Base-by-base conservation (phyloP, 78 protist genomes). In the Dictyostelium purpureum region DNA sequence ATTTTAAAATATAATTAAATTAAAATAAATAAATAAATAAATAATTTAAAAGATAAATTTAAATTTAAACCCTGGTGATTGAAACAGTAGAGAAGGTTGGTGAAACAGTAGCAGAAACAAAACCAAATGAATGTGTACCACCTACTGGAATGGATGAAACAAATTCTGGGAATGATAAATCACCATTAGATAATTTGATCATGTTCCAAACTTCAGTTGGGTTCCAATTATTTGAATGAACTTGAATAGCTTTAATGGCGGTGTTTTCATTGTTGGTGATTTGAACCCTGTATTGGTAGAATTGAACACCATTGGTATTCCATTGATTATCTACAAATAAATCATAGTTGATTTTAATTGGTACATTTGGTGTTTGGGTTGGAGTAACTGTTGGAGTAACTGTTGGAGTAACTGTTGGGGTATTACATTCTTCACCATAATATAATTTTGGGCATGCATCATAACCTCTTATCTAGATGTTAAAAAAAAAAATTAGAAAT, bases 121-220 rank as follows among this genome's bases (percentile, higher is more conserved):
- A 75, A 37, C 81, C 81, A 75, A 75, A 75, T 18, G 81, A 38
- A 11, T 31, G 28, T 6, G 66, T 24, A 24, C 33, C 61, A 9
- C 52, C 47, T n/a, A 31, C 51, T 47, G 21, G 45, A 6, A 75
- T 38, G 10, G 33, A 16, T 1, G 42, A 54, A 16, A 75, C 66
- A 52, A 33, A 75, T 51, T 63, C 31, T 28, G 81, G 81, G 65
- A 75, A 52, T 33, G 19, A 3, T 1, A 31, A 51, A 52, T 75
- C 28, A 51, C 66, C 66, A 33, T 14, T 51, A 14, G 3, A 3
- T 11, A 21, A 16, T 52, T 38, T 75, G 18, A 11, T 52, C 6
- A 75, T 28, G 12, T 52, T 52, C 81, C 81, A 75, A 52, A 75
- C 7, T 52, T 75, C 35, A 21, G 81, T 75, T 75, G 81, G 81